phyloP scores from a whole-genome alignment of 129 eudicot genomes.

The Artemisia annua region DNA sequence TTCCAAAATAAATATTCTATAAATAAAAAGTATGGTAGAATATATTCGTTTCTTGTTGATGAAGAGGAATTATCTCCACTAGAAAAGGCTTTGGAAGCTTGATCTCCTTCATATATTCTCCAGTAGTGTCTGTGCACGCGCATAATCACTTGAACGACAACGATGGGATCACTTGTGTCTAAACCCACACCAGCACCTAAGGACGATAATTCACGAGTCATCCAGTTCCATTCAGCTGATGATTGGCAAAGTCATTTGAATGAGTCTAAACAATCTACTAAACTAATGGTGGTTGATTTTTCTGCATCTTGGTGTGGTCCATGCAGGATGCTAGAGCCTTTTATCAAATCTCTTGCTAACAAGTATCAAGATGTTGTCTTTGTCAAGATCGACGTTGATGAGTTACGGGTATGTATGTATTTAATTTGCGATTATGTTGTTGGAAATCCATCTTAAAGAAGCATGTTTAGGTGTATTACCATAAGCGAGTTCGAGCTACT shows the following conservation, averaged over 20 bases:
- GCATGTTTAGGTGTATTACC: too few relatives aligned
- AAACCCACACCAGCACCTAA: conserved; percentile 21
- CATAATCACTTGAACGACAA: too few relatives aligned
- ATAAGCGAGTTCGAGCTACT: too few relatives aligned
- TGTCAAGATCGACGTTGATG: conserved; percentile 82
- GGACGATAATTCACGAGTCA: conserved; percentile 51
- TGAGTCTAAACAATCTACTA: conserved; percentile 57
- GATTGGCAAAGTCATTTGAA: conserved; percentile 84
- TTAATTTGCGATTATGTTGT: too few relatives aligned
- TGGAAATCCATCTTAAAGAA: too few relatives aligned
- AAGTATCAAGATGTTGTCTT: conserved; percentile 65
- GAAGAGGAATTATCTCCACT: too few relatives aligned
- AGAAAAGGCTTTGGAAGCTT: too few relatives aligned
- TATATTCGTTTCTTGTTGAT: too few relatives aligned
- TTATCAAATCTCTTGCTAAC: conserved; percentile 47
- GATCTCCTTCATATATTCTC: too few relatives aligned
- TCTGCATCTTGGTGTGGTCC: conserved; percentile 99
- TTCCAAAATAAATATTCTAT: too few relatives aligned
- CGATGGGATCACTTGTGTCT: conserved; percentile 61
- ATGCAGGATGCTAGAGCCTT: conserved; percentile 89
- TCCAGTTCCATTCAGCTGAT: conserved; percentile 63
- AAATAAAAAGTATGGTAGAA: too few relatives aligned
- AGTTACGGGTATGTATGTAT: conserved; percentile 43
- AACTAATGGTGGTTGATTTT: conserved; percentile 84
- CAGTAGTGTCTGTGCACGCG: too few relatives aligned